Base-by-base conservation (phyloP, 208 protist genomes). In the Novymonas esmeraldas region DNA sequence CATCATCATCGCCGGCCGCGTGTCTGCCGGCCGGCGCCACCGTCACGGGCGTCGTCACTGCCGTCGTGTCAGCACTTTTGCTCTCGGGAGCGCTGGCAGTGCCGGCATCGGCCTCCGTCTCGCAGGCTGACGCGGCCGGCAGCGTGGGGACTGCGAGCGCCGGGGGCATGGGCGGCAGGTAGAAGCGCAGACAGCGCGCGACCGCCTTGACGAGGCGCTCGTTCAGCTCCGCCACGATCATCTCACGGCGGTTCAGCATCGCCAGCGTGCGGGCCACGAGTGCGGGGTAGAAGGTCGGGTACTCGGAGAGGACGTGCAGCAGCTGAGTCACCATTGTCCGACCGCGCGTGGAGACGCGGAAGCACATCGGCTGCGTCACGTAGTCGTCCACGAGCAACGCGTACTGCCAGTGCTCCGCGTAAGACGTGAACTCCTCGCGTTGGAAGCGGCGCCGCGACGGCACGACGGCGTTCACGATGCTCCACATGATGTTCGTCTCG, bases 331-430 rank as follows among this genome's bases (percentile, higher is more conserved):
- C 79, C 66, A 86, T 83, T 13, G 76, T 81, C 36, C 78, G 72
- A 16, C 73, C 70, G 13, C 64, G 62, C 38, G 61, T 69, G 38
- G 56, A 65, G 28, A 65, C 55, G 29, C 66, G 49, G 38, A 75
- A 69, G 66, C 44, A 76, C 52, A 67, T 68, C 64, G 90, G 64
- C 51, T 89, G 75, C 24, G 90, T 93, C 26, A 85, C 78, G 77
- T 93, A 89, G 66, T 84, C 73, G 46, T 93, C 87, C 26, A 82
- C 73, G 3, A 95, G 81, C 33, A 95, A 74, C 14, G 78, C 76
- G 78, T 87, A 90, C 78, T 95, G 90, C 87, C 86, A 95, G 55
- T 87, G 79, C 41, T 80, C 75, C 6, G 63, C 68, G 49, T 90
- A 79, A 56, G 68, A 73, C 18, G 48, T 29, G 51, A 92, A 92